Evolutionary conservation across 768 basidiomycete genomes (phyloP), one percentile per base, ranked within the genome.

Genomic region (Calocybe cyanea): DNA sequence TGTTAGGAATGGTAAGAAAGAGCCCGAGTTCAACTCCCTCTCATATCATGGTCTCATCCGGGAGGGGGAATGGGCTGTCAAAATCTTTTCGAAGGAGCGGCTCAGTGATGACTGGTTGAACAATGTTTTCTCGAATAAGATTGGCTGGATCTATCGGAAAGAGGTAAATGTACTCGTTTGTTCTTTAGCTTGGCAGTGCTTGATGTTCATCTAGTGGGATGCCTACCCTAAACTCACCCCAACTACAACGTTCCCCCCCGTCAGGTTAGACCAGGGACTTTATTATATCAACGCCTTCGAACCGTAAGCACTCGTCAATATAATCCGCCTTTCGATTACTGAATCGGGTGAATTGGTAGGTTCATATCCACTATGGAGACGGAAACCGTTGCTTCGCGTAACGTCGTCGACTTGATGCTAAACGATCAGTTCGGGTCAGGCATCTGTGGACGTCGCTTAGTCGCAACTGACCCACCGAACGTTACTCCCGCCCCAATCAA

Each of bases 361-460:
- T 79, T 91, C 55, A 86, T 93, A 37, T 88, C 84, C 11, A 92
- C 91, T 5, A 96, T 97, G 94, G 94, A 97, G 64, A 94, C 92
- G 0, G 84, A 93, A 65, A 92, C 89, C 0, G 63, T 95, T 24
- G 75, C 89, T 0, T 80, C 88, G 0, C 80, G 91, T 24, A 93
- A 94, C 61, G 73, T 86, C 31, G 88, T 91, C 38, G 90, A 92
- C 55, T 67, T 89, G 19, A 71, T 92, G 15, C 67, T 93, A 17
- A 73, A 78, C 25, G 86, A 92, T 24, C 76, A 83, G 56, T 92
- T 87, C 62, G 67, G 75, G 28, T 69, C 78, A 0, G 75, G 83
- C n/a, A 73, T 92, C 30, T 93, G 90, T 59, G 78, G 78, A 25
- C 62, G 71, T 18, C 52, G 59, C 46, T 54, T 68, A 31, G 61